phyloP scores from a whole-genome alignment of 805 yeast genomes.

The Metschnikowia cubensis region DNA sequence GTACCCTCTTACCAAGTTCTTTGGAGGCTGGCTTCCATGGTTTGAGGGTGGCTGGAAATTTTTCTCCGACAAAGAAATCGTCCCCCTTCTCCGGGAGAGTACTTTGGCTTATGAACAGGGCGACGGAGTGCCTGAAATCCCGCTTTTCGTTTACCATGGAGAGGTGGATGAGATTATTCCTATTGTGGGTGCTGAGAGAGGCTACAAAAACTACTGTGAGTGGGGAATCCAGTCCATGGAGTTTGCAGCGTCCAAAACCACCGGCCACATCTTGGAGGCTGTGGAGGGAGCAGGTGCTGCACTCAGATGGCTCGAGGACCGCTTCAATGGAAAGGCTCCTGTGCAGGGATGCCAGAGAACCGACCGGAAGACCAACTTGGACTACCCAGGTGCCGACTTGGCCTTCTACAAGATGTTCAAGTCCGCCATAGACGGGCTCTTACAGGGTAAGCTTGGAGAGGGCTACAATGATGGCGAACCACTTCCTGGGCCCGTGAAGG shows the following conservation, averaged over 20 bases:
- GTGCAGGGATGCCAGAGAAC: slow-evolving; percentile 11
- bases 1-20: neutral
- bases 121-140: slow-evolving; percentile 21
- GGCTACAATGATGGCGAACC: neutral
- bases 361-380: slow-evolving; percentile 10
- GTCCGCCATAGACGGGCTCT: neutral
- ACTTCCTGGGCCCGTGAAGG: neutral
- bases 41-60: neutral
- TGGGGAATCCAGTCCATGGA: slow-evolving; percentile 27
- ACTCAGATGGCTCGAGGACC: slow-evolving; percentile 12
- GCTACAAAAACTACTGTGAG: slow-evolving; percentile 28
- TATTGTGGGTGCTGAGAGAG: slow-evolving; percentile 13
- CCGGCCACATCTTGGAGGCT: slow-evolving; percentile 26
- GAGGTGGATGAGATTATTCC: slow-evolving; percentile 23
- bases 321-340: slow-evolving; percentile 9
- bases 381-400: slow-evolving; percentile 11
- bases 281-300: slow-evolving; percentile 13
- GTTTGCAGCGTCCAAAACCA: slow-evolving; percentile 20
- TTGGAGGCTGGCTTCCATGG: neutral
- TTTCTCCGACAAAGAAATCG: neutral
- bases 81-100: slow-evolving; percentile 1
- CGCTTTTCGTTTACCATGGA: slow-evolving; percentile 25
- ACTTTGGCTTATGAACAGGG: slow-evolving; percentile 5
- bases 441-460: neutral
- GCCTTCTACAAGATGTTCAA: neutral